A percentile compares a stretch with the other conserved stretches of the same genome.
phyloP scores from a whole-genome alignment of 1,284 basidiomycete species.

The Heimioporus punctisporus region DNA sequence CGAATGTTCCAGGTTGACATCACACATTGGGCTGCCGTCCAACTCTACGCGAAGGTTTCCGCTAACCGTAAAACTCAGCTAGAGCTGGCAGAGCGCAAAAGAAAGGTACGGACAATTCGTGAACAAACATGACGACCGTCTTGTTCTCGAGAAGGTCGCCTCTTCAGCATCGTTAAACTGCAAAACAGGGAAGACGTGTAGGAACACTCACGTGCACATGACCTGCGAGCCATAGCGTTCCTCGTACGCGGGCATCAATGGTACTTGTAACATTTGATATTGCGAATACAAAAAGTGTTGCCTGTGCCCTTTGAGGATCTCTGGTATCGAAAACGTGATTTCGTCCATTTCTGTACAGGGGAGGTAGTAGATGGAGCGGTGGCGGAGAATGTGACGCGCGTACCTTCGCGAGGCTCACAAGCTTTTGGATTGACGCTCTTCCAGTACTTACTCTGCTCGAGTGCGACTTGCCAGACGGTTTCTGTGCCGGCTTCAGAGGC shows the following conservation, averaged over 20 bases:
- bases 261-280: slow-evolving; percentile 80
- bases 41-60: slow-evolving; percentile 86
- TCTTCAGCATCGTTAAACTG: slow-evolving; percentile 37
- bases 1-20: slow-evolving; percentile 78
- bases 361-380: slow-evolving; percentile 1
- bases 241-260: slow-evolving; percentile 72
- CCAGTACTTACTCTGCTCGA: slow-evolving; percentile 92
- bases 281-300: slow-evolving; percentile 75
- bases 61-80: slow-evolving; percentile 42
- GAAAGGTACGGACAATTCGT: slow-evolving; percentile 80
- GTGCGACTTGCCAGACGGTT: slow-evolving; percentile 86
- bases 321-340: slow-evolving; percentile 66
- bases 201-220: slow-evolving; percentile 74
- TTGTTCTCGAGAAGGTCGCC: slow-evolving; percentile 68
- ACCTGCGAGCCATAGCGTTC: slow-evolving; percentile 78
- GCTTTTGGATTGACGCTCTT: slow-evolving; percentile 78
- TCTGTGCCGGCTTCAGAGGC: slow-evolving; percentile 83
- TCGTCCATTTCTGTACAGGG: slow-evolving; percentile 51
- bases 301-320: slow-evolving; percentile 87
- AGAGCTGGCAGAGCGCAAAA: neutral
- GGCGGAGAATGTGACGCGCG: slow-evolving; percentile 3
- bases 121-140: slow-evolving; percentile 81
- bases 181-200: neutral
- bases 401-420: slow-evolving; percentile 80
- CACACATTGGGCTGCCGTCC: slow-evolving; percentile 69